Evolutionary conservation across 1,284 basidiomycete species (phyloP).

Genomic region (Sanguinoderma infundibulare): DNA sequence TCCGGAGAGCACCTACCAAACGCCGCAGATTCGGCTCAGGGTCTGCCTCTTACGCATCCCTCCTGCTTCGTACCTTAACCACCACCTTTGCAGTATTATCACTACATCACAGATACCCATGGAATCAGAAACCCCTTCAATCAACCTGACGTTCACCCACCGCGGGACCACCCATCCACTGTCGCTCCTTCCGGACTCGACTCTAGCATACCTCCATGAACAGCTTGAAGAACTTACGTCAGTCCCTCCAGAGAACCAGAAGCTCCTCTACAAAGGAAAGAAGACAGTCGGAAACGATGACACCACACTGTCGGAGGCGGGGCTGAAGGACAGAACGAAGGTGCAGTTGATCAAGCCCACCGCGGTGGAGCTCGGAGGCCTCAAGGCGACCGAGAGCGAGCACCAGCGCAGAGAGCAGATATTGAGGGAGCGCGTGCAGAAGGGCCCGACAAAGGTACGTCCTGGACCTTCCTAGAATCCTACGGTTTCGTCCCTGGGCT

Average conservation of each 20-base stretch:
- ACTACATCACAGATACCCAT: constrained; percentile 2
- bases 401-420: constrained; percentile 59
- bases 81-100: not conserved
- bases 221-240: constrained; percentile 63
- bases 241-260: constrained; percentile 67
- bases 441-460: constrained; percentile 61
- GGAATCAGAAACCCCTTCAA: constrained; percentile 1
- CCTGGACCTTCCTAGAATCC: not conserved
- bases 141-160: constrained; percentile 43
- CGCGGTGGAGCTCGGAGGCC: constrained; percentile 52
- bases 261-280: constrained; percentile 75
- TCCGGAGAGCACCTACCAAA: too few species aligned
- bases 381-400: constrained; percentile 62
- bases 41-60: not conserved
- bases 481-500: not conserved
- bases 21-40: too few species aligned
- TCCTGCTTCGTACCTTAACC: not conserved
- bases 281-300: constrained; percentile 42
- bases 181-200: constrained; percentile 48
- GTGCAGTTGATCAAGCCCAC: constrained; percentile 73
- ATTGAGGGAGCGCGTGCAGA: constrained; percentile 58
- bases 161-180: constrained; percentile 52
- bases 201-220: constrained; percentile 51
- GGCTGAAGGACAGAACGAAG: constrained; percentile 64
- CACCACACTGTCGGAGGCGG: constrained; percentile 53